phyloP scores from a whole-genome alignment of 116 monocot genomes.

The Cymodocea nodosa region DNA sequence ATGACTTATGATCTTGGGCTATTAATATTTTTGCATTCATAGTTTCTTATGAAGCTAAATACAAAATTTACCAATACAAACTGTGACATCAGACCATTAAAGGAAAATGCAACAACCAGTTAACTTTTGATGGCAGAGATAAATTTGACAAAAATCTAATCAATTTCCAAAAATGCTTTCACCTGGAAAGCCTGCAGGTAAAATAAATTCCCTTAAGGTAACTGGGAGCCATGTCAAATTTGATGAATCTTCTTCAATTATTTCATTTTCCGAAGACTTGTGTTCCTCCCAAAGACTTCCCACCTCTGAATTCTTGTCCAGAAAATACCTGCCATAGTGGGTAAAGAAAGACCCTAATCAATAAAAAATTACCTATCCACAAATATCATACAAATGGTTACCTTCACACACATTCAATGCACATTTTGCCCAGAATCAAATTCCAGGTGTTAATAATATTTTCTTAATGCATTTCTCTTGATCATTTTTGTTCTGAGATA shows the following conservation, averaged over 20 bases:
- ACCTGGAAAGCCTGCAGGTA: conserved; percentile 79
- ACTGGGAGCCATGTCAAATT: conserved; percentile 19
- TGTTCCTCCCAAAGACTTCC: conserved; percentile 12
- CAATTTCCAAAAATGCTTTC: neutral
- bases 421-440: too few relatives aligned
- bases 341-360: neutral
- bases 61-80: too few relatives aligned
- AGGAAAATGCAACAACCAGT: neutral
- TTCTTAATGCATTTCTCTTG: too few relatives aligned
- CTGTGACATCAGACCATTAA: too few relatives aligned
- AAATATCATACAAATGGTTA: too few relatives aligned
- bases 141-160: neutral
- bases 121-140: neutral
- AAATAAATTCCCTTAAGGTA: conserved; percentile 37
- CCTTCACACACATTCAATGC: too few relatives aligned
- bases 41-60: too few relatives aligned
- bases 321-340: conserved; percentile 25
- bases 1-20: too few relatives aligned
- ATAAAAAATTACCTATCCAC: neutral
- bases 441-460: too few relatives aligned
- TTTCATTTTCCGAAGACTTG: conserved; percentile 5
- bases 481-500: too few relatives aligned
- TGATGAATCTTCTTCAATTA: conserved; percentile 2
- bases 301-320: conserved; percentile 26
- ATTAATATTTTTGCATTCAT: too few relatives aligned